Percentiles rank a stretch among this genome's conserved stretches.
Conservation (phyloP, 768 basidiomycete genomes). For the Mycena crocata region DNA sequence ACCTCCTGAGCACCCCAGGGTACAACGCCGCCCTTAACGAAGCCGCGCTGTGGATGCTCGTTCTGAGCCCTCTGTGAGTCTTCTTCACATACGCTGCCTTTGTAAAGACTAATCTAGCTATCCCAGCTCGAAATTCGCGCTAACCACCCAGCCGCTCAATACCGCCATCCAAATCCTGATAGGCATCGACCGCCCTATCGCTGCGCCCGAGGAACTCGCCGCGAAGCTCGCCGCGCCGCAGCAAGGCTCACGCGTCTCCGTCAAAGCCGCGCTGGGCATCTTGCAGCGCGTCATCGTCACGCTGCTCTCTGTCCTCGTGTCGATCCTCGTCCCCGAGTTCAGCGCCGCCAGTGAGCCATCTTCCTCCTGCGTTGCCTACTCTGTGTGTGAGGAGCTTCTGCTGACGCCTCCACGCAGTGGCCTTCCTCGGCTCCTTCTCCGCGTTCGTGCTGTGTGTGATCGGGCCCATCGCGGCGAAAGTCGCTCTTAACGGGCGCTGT, state of each 20-base stretch:
- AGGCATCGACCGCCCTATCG: conserved; percentile 64
- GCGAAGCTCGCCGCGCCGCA: conserved; percentile 45
- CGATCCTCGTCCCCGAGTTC: conserved; percentile 85
- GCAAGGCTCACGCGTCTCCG: conserved; percentile 33
- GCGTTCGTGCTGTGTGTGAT: conserved; percentile 84
- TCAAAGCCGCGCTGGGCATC: conserved; percentile 56
- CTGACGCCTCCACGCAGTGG: conserved; percentile 54
- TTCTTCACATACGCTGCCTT: not conserved
- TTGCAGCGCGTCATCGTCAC: conserved; percentile 73
- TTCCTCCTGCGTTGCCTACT: no score
- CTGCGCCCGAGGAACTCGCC: conserved; percentile 53
- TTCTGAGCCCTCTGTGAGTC: conserved; percentile 78
- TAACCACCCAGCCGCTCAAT: conserved; percentile 88
- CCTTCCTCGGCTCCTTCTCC: conserved; percentile 90
- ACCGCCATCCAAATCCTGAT: conserved; percentile 85
- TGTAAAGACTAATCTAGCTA: not conserved
- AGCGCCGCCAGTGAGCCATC: conserved; percentile 63
- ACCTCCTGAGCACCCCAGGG: conserved; percentile 80
- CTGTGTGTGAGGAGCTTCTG: no score
- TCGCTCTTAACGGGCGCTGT: conserved; percentile 65
- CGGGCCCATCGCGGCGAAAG: conserved; percentile 81
- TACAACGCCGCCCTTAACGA: conserved; percentile 81
- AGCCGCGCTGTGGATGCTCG: conserved; percentile 88
- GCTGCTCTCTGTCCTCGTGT: conserved; percentile 72
- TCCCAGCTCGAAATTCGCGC: conserved; percentile 85